Conservation (phyloP, 2,329 filamentous ascomycete genomes). For the Stromatinia cepivora region DNA sequence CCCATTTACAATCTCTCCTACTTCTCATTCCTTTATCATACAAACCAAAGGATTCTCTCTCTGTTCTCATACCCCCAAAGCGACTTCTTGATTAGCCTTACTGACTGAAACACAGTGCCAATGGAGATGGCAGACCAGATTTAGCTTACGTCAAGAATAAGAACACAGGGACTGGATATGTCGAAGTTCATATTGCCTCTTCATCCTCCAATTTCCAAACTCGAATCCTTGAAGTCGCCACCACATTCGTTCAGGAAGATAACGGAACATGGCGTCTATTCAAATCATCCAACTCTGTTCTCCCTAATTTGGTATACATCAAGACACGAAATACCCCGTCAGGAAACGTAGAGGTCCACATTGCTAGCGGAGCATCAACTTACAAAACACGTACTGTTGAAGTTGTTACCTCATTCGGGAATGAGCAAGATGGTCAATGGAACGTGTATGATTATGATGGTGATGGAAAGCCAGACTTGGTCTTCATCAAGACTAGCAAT, state of each 20-base stretch:
- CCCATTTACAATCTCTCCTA: background rate
- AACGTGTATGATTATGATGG: constrained; percentile 20
- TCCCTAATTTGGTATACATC: constrained; percentile 18
- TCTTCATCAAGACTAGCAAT: constrained; percentile 23
- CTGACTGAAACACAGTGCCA: background rate
- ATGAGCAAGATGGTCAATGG: constrained; percentile 24
- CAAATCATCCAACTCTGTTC: background rate
- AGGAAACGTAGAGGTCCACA: constrained; percentile 16
- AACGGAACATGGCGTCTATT: constrained; percentile 17
- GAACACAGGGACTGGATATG: constrained; percentile 17
- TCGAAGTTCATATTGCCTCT: constrained; percentile 22
- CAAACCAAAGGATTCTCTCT: background rate
- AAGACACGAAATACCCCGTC: constrained; percentile 12
- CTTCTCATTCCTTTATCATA: background rate
- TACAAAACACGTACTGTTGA: constrained; percentile 18
- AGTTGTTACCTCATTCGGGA: constrained; percentile 14
- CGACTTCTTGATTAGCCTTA: background rate
- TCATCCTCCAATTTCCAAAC: constrained; percentile 14
- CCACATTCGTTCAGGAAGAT: constrained; percentile 15
- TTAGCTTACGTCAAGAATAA: constrained; percentile 16
- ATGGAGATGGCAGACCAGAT: constrained; percentile 16
- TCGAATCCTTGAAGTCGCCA: constrained; percentile 10
- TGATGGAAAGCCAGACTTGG: constrained; percentile 20
- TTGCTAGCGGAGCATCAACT: constrained; percentile 8
- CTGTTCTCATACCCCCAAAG: background rate